A percentile compares a stretch with the other conserved stretches of the same genome.
phyloP scores from a whole-genome alignment of 345 rosid genomes.

The Noccaea caerulescens region DNA sequence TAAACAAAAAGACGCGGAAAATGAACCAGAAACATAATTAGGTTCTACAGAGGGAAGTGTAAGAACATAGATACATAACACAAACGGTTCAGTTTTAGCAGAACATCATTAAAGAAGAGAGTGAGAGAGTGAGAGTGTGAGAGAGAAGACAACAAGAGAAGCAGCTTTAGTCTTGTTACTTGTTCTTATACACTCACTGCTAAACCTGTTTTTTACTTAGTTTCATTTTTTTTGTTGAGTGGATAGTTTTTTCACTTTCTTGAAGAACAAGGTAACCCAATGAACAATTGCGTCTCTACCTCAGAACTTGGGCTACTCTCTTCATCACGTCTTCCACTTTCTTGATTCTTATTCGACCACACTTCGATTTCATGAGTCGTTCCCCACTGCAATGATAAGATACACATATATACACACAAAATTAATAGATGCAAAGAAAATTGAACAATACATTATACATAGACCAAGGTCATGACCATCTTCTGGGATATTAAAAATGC shows the following conservation, averaged over 20 bases:
- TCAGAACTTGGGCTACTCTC: slow-evolving; percentile 66
- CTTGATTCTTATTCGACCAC: slow-evolving; percentile 37
- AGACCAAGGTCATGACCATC: slow-evolving; percentile 8
- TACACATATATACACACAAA: neutral
- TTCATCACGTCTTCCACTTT: slow-evolving; percentile 37
- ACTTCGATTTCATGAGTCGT: slow-evolving; percentile 28
- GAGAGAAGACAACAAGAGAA: slow-evolving; percentile 41
- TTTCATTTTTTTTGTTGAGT: neutral
- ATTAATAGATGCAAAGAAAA: slow-evolving; percentile 9
- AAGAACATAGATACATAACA: slow-evolving; percentile 36
- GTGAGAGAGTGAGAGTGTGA: slow-evolving; percentile 10
- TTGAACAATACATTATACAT: slow-evolving; percentile 1
- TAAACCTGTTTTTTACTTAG: slow-evolving; percentile 23
- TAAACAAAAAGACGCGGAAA: neutral
- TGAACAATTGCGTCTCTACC: slow-evolving; percentile 87
- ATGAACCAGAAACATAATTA: neutral
- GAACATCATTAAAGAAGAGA: slow-evolving; percentile 23
- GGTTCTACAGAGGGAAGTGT: slow-evolving; percentile 28
- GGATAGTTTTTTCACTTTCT: slow-evolving; percentile 48
- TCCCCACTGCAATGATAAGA: slow-evolving; percentile 50
- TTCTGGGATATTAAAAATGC: neutral
- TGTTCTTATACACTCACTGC: slow-evolving; percentile 39
- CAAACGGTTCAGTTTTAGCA: slow-evolving; percentile 23
- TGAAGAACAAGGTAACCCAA: slow-evolving; percentile 64
- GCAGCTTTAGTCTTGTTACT: slow-evolving; percentile 35